Evolutionary conservation across 2,329 filamentous ascomycete species (phyloP), one percentile per base, ranked within the genome.

Genomic region (Fusarium redolens): DNA sequence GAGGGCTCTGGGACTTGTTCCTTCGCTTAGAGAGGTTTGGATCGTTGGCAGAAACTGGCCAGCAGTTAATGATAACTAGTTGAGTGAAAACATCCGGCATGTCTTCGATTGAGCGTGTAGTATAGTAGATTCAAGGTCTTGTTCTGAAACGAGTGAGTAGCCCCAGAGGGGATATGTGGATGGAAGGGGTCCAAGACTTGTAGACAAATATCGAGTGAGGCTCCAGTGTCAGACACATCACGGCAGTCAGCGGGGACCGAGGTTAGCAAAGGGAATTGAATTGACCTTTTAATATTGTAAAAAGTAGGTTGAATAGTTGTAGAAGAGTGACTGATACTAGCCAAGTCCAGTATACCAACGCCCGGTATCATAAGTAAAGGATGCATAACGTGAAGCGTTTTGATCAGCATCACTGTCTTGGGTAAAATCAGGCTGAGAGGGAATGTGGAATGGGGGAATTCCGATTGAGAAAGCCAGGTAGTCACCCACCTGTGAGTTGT

Each of bases 381-480:
- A 40, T 54, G 50, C 35, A 54, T 41, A 41, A 30, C 31, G 55
- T 38, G 37, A 25, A 63, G 22, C 33, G n/a, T 5, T 40, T 7
- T 22, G 38, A 28, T 38, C 47, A 31, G 18, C 28, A 47, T 28
- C 38, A 14, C 17, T 41, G 50, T 54, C 50, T 55, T 43, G 61
- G 64, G 22, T 38, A 15, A 40, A 48, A 41, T 45, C 58, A 52
- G 65, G 66, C 65, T 69, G 43, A 55, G 64, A 35, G n/a, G 13
- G 25, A 44, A 13, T 30, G 50, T 12, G 22, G 13, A 41, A 61
- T 62, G 31, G 18, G 41, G 37, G 43, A 31, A 31, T 68, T 20
- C 14, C n/a, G 17, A 44, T 20, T 47, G 65, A 69, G 51, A 65
- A 66, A 69, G 25, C 35, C 44, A 69, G 43, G 40, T 30, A 68